Base-by-base conservation (phyloP, 129 eudicot genomes). In the Chrysanthemum seticuspe region DNA sequence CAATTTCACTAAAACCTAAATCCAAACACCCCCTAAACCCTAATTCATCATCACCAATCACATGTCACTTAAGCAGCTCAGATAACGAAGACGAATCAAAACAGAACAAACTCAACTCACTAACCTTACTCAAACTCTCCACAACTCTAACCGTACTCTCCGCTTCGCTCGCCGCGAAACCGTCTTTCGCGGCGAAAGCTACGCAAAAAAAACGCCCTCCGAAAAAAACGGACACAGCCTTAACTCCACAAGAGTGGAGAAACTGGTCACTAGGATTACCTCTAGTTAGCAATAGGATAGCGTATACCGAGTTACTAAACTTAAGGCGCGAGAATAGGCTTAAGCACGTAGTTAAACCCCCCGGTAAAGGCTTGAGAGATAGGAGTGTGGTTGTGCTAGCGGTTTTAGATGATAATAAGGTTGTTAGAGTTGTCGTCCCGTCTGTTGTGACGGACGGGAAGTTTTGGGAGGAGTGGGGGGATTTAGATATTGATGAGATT, bases 381-480 rank as follows among this genome's bases (percentile, higher is more conserved):
- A 70, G 76, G 14, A 68, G 92, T 5, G 88, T 74, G 55, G 91
- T 90, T 18, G 86, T 94, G 76, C 65, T 94, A 52, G 98, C 77
- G 4, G 98, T 94, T 74, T 73, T 94, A 73, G 97, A 94, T 65
- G 93, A 94, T 81, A 79, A 80, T 29, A 94, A 74, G 84, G 98
- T 94, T 74, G 80, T 86, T 61, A 87, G 98, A 78, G 58, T 87
- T 11, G 98, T 94, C 55, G 82, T 94, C 71, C 98, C 98, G 36
- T 79, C 93, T 0, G 13, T 82, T 11, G 91, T 77, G 65, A 77
- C 25, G 18, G 95, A 94, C 71, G 45, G 62, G 0, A 81, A 61
- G 65, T 94, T 94, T 81, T 94, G 98, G 98, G 79, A 44, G 13
- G 68, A 67, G 14, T 94, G 98, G 98, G 90, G 83, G 68, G 93